phyloP scores from a whole-genome alignment of 2,329 filamentous ascomycete species.

The Monilinia vaccinii-corymbosi region DNA sequence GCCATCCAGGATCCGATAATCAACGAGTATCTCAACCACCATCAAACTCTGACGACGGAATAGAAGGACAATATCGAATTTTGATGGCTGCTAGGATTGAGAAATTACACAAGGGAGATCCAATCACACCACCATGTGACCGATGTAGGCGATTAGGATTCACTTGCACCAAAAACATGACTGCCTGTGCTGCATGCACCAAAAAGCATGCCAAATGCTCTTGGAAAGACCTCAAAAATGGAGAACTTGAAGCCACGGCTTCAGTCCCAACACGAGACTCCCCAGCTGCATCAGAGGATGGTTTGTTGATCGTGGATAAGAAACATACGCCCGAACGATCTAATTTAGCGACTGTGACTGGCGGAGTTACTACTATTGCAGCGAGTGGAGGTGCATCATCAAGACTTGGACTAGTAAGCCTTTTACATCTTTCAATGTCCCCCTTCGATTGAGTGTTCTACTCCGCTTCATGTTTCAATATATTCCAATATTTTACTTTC shows the following conservation, averaged over 20 bases:
- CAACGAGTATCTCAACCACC: constrained; percentile 20
- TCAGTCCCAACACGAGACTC: not conserved
- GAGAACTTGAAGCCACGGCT: constrained; percentile 39
- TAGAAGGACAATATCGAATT: constrained; percentile 38
- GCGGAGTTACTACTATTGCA: not conserved
- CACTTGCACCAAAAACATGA: constrained; percentile 77
- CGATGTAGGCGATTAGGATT: constrained; percentile 71
- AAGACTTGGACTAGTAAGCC: not conserved
- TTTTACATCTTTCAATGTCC: not conserved
- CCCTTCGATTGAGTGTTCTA: not conserved
- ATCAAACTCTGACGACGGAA: constrained; percentile 20
- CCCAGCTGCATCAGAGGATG: constrained; percentile 6
- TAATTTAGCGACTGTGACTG: not conserved
- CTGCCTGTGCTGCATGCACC: constrained; percentile 78
- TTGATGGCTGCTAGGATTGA: constrained; percentile 71
- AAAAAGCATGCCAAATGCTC: constrained; percentile 85
- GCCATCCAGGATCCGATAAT: constrained; percentile 19
- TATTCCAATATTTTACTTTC: too few species aligned
- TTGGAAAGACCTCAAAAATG: constrained; percentile 72
- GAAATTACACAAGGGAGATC: constrained; percentile 61
- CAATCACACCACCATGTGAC: constrained; percentile 76
- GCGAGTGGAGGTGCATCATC: not conserved
- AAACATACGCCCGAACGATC: constrained; percentile 5
- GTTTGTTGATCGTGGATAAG: constrained; percentile 7
- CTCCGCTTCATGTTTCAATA: too few species aligned